A percentile compares a stretch with the other conserved stretches of the same genome.
Evolutionary conservation across 2,329 filamentous ascomycete genomes (phyloP).

Genomic region (Fusarium citri): DNA sequence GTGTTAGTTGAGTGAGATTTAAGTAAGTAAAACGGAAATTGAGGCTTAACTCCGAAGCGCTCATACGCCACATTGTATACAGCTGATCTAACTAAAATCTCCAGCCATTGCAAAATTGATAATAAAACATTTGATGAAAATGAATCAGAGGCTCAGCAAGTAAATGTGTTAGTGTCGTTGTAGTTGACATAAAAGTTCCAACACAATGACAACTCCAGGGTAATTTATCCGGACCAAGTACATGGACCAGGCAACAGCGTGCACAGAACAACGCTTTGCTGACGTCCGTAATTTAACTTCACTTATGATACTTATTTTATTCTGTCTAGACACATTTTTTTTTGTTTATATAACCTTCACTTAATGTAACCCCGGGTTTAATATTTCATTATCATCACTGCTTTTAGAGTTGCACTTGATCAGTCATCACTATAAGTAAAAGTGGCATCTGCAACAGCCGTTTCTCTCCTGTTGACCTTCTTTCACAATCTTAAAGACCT

Average conservation of each 20-base stretch:
- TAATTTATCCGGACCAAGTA: not conserved
- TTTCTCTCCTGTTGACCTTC: not conserved
- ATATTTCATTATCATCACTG: not conserved
- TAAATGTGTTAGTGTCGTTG: not conserved
- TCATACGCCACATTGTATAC: not conserved
- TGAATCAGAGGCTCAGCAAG: not conserved
- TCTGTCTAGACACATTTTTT: not conserved
- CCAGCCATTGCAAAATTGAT: too few species aligned
- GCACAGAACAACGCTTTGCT: not conserved
- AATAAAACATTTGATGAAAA: not conserved
- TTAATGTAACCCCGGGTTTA: accelerated
- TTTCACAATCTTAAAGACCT: not conserved
- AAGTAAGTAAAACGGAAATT: not conserved
- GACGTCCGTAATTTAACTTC: not conserved
- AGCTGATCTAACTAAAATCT: too few species aligned
- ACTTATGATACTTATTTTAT: not conserved
- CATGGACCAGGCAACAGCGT: not conserved
- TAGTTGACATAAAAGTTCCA: not conserved
- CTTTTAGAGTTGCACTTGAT: not conserved
- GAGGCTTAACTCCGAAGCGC: not conserved
- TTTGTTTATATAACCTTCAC: accelerated
- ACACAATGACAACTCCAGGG: not conserved
- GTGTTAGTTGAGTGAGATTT: not conserved
- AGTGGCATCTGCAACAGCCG: too few species aligned
- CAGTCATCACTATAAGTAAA: too few species aligned